phyloP scores from a whole-genome alignment of 257 asterid genomes.

The Marsdenia floribunda region DNA sequence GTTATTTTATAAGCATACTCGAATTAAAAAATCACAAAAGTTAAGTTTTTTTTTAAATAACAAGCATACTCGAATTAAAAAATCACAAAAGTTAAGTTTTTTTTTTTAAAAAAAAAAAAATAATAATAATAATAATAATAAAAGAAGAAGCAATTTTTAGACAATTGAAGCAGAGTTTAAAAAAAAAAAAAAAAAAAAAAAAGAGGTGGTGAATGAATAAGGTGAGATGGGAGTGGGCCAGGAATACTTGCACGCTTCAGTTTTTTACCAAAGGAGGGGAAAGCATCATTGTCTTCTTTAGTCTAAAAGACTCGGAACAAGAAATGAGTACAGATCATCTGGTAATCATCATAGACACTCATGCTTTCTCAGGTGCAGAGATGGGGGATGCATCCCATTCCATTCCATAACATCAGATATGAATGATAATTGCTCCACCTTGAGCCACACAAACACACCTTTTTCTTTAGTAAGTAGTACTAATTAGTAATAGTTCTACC shows the following conservation, averaged over 20 bases:
- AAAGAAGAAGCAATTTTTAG: no score
- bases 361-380: not conserved
- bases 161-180: not conserved
- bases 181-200: no score
- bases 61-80: no score
- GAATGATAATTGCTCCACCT: not conserved
- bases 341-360: conserved; percentile 8
- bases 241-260: conserved; percentile 23
- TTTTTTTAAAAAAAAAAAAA: no score
- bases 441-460: not conserved
- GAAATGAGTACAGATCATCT: conserved; percentile 13
- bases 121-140: no score
- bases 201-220: not conserved
- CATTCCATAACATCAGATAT: not conserved
- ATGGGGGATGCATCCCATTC: conserved; percentile 3
- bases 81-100: no score
- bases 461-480: not conserved
- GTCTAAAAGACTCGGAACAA: not conserved
- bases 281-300: conserved; percentile 18
- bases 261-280: conserved; percentile 3
- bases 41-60: no score
- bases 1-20: no score
- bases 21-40: no score
- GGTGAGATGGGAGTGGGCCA: conserved; percentile 23
- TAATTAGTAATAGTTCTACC: no score